phyloP scores from a whole-genome alignment of 768 basidiomycete genomes.

The Termitomyces sp. region DNA sequence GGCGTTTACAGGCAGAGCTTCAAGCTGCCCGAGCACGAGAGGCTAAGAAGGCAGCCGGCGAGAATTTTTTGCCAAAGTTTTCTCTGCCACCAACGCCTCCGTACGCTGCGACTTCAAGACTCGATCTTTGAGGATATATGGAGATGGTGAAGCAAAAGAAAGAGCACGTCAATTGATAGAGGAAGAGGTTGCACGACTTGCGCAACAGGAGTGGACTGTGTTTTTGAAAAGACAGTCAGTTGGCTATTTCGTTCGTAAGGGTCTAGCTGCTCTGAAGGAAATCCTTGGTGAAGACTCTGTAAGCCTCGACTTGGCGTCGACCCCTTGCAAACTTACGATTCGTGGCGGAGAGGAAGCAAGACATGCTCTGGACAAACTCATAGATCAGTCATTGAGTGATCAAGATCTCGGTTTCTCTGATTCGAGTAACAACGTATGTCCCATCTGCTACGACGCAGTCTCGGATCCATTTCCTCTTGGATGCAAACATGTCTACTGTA shows the following conservation, averaged over 20 bases:
- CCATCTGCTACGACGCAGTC: conserved; percentile 47
- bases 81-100: conserved; percentile 32
- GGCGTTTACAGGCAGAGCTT: neutral
- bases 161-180: conserved; percentile 39
- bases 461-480: conserved; percentile 35
- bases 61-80: conserved; percentile 30
- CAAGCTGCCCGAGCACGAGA: conserved; percentile 18
- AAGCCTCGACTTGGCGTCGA: conserved; percentile 32
- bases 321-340: conserved; percentile 38
- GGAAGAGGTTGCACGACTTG: conserved; percentile 42
- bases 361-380: conserved; percentile 38
- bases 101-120: conserved; percentile 42
- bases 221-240: conserved; percentile 33
- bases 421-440: conserved; percentile 30
- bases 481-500: conserved; percentile 49
- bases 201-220: conserved; percentile 36
- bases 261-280: conserved; percentile 45
- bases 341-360: conserved; percentile 54
- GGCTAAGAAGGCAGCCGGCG: conserved; percentile 15
- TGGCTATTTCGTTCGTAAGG: conserved; percentile 46
- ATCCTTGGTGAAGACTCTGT: conserved; percentile 51
- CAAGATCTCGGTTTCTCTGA: neutral
- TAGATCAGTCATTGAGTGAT: conserved; percentile 34
- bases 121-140: conserved; percentile 41
- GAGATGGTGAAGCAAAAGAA: conserved; percentile 32